These are phyloP conservation scores for Crithidia acanthocephali DNA, from an alignment of 208 protist genomes.

Conservation along the genomic window DNA sequence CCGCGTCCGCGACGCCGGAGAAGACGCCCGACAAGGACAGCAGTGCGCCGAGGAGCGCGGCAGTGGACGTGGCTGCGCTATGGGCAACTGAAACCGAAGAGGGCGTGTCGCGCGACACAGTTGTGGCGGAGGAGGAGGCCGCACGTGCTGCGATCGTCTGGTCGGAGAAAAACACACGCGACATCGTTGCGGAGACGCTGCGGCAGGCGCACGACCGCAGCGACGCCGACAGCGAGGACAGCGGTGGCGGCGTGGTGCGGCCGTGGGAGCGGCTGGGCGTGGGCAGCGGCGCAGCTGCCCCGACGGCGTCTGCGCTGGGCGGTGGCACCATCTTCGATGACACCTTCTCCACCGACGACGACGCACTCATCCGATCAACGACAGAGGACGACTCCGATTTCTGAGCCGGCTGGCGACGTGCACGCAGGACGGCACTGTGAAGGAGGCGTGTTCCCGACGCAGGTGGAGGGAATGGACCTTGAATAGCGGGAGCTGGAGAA, in stretches of 20 bases:
- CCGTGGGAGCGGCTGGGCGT: slow-evolving; percentile 21
- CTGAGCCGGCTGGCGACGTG: no score
- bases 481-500: no score
- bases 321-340: slow-evolving; percentile 19
- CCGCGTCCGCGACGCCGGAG: slow-evolving; percentile 2
- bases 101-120: slow-evolving; percentile 24
- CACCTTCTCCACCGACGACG: slow-evolving; percentile 35
- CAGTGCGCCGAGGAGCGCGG: not conserved
- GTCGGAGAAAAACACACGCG: slow-evolving; percentile 52
- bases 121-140: slow-evolving; percentile 48
- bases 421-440: no score
- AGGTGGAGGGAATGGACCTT: not conserved
- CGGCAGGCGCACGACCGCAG: slow-evolving; percentile 11
- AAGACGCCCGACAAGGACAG: not conserved
- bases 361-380: slow-evolving; percentile 36
- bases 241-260: slow-evolving; percentile 2
- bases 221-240: slow-evolving; percentile 22
- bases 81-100: slow-evolving; percentile 27
- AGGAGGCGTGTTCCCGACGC: no score
- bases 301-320: slow-evolving; percentile 15
- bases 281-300: slow-evolving; percentile 10
- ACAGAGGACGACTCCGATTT: slow-evolving; percentile 42
- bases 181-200: slow-evolving; percentile 41
- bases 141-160: slow-evolving; percentile 54
- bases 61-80: not conserved